Evolutionary conservation across 495 filamentous ascomycete genomes (phyloP).

Genomic region (Penicillium silybi): DNA sequence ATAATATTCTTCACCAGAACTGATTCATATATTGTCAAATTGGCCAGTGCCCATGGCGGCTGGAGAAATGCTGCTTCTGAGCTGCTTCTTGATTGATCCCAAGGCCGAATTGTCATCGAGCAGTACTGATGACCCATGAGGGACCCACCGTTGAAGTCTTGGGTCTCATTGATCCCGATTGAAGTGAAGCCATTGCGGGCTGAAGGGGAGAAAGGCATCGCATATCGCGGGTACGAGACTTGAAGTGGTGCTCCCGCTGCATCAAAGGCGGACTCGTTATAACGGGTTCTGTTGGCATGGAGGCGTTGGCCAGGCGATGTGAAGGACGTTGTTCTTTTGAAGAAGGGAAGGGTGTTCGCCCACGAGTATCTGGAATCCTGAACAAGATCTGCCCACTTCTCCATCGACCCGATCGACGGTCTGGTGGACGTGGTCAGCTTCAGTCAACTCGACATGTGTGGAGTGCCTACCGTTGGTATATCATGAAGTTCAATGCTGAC

Average conservation of each 20-base stretch:
- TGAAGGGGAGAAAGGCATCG: conserved; percentile 36
- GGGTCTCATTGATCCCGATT: conserved; percentile 22
- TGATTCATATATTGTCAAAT: conserved; percentile 16
- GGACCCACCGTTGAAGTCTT: conserved; percentile 29
- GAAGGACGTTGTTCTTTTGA: conserved; percentile 33
- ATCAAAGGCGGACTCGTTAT: conserved; percentile 26
- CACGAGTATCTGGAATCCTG: conserved; percentile 42
- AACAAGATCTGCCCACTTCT: conserved; percentile 44
- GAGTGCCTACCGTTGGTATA: conserved; percentile 30
- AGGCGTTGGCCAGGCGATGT: conserved; percentile 18
- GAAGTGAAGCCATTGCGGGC: conserved; percentile 10
- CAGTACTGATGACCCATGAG: conserved; percentile 39
- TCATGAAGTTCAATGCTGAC: conserved; percentile 34
- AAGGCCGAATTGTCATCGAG: conserved; percentile 31
- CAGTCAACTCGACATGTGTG: too few relatives aligned
- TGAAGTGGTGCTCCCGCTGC: conserved; percentile 25
- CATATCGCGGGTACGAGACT: conserved; percentile 38
- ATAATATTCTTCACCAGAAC: conserved; percentile 21
- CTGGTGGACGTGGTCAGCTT: conserved; percentile 17
- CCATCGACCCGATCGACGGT: conserved; percentile 34
- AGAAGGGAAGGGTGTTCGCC: conserved; percentile 41
- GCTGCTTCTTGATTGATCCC: conserved; percentile 30
- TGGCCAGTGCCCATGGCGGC: conserved; percentile 19
- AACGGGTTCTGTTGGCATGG: conserved; percentile 17
- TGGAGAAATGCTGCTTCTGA: conserved; percentile 36